phyloP scores from a whole-genome alignment of 208 protist species.

The Strigomonas culicis region DNA sequence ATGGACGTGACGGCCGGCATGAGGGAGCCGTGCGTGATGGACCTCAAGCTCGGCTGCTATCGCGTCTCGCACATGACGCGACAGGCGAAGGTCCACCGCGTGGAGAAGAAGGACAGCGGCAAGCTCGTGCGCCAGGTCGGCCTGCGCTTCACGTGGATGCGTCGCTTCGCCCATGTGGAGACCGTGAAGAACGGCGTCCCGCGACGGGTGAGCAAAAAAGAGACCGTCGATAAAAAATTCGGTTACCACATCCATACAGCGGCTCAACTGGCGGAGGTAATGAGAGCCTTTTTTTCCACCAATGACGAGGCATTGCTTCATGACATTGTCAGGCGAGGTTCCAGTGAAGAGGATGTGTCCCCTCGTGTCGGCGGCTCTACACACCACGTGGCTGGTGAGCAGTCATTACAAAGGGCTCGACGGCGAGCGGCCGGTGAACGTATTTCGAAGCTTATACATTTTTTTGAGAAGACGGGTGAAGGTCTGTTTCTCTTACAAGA shows the following conservation, averaged over 20 bases:
- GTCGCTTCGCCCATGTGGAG: constrained; percentile 23
- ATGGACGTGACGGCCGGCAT: constrained; percentile 53
- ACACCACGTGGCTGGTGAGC: no score
- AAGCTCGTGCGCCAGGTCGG: constrained; percentile 32
- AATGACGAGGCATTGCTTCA: no score
- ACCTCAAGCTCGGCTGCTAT: constrained; percentile 73
- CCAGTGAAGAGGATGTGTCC: no score
- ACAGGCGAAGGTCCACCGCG: constrained; percentile 41
- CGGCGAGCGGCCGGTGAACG: neutral
- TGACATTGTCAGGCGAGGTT: no score
- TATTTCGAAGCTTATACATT: constrained; percentile 33
- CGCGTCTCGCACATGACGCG: constrained; percentile 66
- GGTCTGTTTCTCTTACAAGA: constrained; percentile 43
- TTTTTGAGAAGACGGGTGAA: constrained; percentile 42
- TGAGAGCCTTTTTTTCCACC: constrained; percentile 44
- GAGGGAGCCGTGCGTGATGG: constrained; percentile 47
- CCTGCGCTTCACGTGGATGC: constrained; percentile 58
- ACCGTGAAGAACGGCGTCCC: no score
- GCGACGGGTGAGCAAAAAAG: no score
- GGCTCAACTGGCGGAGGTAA: constrained; percentile 25
- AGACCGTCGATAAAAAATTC: constrained; percentile 40
- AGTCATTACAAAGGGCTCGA: neutral
- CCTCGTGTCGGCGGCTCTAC: no score
- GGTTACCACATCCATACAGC: constrained; percentile 34
- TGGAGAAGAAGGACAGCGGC: constrained; percentile 37